phyloP scores from a whole-genome alignment of 2,329 filamentous ascomycete genomes.

The Hymenoscyphus fructigenus region DNA sequence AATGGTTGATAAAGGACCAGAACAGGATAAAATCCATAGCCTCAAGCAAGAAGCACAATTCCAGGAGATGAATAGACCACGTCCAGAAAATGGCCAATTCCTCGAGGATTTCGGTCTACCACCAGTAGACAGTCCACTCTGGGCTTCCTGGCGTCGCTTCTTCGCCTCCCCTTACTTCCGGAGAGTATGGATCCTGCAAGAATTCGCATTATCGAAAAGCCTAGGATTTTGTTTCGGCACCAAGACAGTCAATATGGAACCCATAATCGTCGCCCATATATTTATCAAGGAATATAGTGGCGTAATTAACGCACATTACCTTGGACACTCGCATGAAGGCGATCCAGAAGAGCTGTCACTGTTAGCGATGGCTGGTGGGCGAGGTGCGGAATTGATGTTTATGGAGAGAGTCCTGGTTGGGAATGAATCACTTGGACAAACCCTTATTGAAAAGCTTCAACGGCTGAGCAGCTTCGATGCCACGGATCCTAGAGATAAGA shows the following conservation, averaged over 20 bases:
- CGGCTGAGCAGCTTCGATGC: background rate
- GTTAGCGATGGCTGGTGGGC: background rate
- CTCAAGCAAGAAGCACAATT: background rate
- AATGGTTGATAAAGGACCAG: background rate
- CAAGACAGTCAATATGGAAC: background rate
- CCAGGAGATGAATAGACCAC: background rate
- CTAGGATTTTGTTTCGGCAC: background rate
- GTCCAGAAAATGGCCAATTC: background rate
- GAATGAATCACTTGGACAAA: background rate
- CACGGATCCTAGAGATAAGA: slow-evolving; percentile 6
- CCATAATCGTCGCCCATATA: background rate
- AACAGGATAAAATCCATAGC: background rate
- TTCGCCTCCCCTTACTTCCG: background rate
- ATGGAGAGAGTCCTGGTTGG: background rate
- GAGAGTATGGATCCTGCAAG: slow-evolving; percentile 3
- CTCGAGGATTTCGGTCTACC: background rate
- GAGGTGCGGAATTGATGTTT: background rate
- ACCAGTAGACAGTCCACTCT: background rate
- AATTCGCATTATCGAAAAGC: background rate
- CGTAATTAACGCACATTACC: background rate
- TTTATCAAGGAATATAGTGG: background rate
- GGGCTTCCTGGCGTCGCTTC: background rate
- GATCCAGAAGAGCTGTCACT: background rate
- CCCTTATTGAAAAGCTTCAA: background rate
- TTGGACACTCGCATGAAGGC: background rate